phyloP scores from a whole-genome alignment of 805 yeast species.

The Pichia deserticola region DNA sequence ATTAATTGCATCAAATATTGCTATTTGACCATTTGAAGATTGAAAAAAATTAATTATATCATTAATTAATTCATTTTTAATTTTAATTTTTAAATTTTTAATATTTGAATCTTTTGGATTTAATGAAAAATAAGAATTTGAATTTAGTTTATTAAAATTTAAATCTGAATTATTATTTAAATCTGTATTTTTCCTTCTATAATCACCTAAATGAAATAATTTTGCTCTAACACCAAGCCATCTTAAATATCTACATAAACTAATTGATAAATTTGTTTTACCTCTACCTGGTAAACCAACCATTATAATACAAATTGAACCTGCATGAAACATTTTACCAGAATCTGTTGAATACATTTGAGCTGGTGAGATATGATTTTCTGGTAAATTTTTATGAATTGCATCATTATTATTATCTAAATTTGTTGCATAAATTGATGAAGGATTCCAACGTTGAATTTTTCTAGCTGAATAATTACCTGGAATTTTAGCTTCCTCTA shows the following conservation, averaged over 20 bases:
- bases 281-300: conserved; percentile 96
- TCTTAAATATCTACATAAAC: conserved; percentile 82
- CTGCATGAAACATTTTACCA: conserved; percentile 92
- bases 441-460: conserved; percentile 41
- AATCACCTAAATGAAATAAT: conserved; percentile 87
- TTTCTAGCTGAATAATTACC: conserved; percentile 54
- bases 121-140: conserved; percentile 65
- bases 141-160: conserved; percentile 35
- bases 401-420: conserved; percentile 36
- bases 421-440: conserved; percentile 9
- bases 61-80: conserved; percentile 54
- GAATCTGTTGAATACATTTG: conserved; percentile 89
- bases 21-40: conserved; percentile 83
- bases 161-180: not conserved
- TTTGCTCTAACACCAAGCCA: conserved; percentile 96
- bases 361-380: conserved; percentile 75
- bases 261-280: conserved; percentile 86
- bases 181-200: conserved; percentile 50
- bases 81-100: conserved; percentile 43
- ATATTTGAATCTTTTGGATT: conserved; percentile 41
- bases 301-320: conserved; percentile 78
- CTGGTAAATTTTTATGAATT: conserved; percentile 57
- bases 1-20: conserved; percentile 92
- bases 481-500: conserved; percentile 36
- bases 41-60: conserved; percentile 70